These are phyloP conservation scores for Colletotrichum costaricense DNA, from an alignment of 2,329 filamentous ascomycete species.

Conservation along the genomic window DNA sequence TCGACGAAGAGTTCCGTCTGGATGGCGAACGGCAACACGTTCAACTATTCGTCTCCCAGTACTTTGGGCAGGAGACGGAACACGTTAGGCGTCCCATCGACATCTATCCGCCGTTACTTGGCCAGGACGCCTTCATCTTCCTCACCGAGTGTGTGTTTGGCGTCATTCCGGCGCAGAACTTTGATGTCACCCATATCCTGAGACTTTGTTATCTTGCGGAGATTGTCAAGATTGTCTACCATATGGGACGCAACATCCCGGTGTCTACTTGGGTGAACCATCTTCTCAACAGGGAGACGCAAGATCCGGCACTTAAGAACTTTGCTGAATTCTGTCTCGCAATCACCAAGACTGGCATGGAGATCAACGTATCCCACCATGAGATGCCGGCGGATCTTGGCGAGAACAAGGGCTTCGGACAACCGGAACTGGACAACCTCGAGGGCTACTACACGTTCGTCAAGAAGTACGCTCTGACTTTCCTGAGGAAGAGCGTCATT, in stretches of 20 bases:
- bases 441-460: constrained; percentile 70
- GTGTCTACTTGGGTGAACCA: constrained; percentile 59
- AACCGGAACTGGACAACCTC: constrained; percentile 64
- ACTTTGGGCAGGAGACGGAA: constrained; percentile 55
- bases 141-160: constrained; percentile 82
- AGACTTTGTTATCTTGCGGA: constrained; percentile 91
- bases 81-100: constrained; percentile 55
- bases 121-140: constrained; percentile 81
- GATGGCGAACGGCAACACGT: constrained; percentile 79
- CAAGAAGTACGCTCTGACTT: constrained; percentile 87
- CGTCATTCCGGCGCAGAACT: constrained; percentile 72
- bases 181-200: constrained; percentile 83
- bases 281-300: constrained; percentile 54
- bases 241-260: constrained; percentile 67
- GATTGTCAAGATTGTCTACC: constrained; percentile 82
- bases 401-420: constrained; percentile 63
- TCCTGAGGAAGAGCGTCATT: constrained; percentile 86
- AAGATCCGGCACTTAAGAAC: constrained; percentile 61
- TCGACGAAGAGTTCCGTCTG: constrained; percentile 73
- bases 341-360: constrained; percentile 58
- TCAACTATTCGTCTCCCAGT: constrained; percentile 77
- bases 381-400: constrained; percentile 42
- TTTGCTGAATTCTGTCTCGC: constrained; percentile 67
- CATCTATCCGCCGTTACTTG: constrained; percentile 68
- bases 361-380: constrained; percentile 49